Evolutionary conservation across 805 yeast genomes (phyloP).

Genomic region (Sungouiella thailandica): DNA sequence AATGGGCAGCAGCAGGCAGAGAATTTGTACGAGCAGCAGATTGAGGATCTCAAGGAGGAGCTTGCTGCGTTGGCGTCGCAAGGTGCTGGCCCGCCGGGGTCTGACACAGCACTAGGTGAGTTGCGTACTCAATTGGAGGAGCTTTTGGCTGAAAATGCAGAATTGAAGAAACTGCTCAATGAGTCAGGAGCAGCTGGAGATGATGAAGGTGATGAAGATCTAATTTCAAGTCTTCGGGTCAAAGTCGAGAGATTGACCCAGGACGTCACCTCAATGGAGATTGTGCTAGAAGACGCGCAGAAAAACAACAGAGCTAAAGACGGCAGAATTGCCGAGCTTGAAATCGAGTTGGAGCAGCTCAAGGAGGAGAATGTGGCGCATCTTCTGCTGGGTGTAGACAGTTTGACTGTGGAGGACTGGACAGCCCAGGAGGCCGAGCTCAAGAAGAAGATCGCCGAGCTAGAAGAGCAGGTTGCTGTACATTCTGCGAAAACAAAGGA

Average conservation of each 20-base stretch:
- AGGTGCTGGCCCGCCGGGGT: conserved; percentile 9
- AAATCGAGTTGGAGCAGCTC: conserved; percentile 9
- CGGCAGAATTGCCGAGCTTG: conserved; percentile 10
- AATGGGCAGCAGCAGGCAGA: conserved; percentile 54
- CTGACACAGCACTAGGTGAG: conserved; percentile 3
- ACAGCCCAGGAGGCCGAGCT: conserved; percentile 3
- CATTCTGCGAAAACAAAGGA: neutral
- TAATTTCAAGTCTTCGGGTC: conserved; percentile 5
- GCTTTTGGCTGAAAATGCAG: neutral
- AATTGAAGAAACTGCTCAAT: neutral
- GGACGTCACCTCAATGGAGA: conserved; percentile 13
- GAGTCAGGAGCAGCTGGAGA: neutral
- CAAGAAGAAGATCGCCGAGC: conserved; percentile 5
- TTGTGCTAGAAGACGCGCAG: conserved; percentile 12
- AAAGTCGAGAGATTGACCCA: conserved; percentile 11
- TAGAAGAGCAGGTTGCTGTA: conserved; percentile 1
- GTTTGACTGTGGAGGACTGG: conserved; percentile 9
- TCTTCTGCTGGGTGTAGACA: conserved; percentile 6
- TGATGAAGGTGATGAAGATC: conserved; percentile 1
- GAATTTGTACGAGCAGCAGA: conserved; percentile 40
- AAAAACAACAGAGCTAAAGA: conserved; percentile 10
- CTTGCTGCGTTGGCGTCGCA: conserved; percentile 3
- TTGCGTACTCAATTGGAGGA: neutral
- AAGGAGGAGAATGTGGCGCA: neutral
- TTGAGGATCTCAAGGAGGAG: conserved; percentile 30